Evolutionary conservation across 1,284 basidiomycete species (phyloP), one percentile per base, ranked within the genome.

Genomic region (Tetrapyrgos nigripes): DNA sequence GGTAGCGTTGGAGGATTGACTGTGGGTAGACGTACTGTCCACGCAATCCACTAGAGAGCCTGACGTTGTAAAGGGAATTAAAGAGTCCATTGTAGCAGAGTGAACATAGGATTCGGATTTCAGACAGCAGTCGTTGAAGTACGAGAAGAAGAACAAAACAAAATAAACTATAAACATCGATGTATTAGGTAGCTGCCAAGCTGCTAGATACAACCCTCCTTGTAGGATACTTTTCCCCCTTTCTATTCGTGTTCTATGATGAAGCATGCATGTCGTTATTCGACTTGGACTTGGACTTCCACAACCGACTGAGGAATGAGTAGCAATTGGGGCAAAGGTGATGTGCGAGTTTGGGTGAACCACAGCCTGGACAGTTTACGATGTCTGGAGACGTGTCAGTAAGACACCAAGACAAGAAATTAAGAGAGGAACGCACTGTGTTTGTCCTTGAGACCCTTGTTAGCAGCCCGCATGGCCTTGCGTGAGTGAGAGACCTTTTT

Each of bases 21-120:
- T 80, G 75, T 77, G 72, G 79, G 79, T 74, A 84, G 79, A 95
- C 95, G 88, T 88, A 98, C 96, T 97, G 88, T 98, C 96, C 79
- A 98, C 96, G 76, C 94, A 94, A 84, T 97, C 96, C 75, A 97
- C 92, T 63, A 98, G 86, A 65, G 95, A 94, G 68, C 96, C 96
- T 51, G 95, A 97, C 21, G 96, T 98, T 63, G 96, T 98, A 78
- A 97, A 98, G 53, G 95, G 94, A 69, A 97, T 96, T 67, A 97
- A 80, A 57, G 94, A 94, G 80, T 97, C 94, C 94, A 97, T 96
- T 60, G 29, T 43, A 37, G 37, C n/a, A 55, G 4, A 31, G 49
- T 29, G n/a, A 19, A 31, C 13, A 28, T 14, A 5, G 48, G 19
- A 21, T 21, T 19, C n/a, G 26, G 43, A 45, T 45, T 21, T 37